Conservation (phyloP, 2,329 filamentous ascomycete species). For the Cladophialophora psammophila region DNA sequence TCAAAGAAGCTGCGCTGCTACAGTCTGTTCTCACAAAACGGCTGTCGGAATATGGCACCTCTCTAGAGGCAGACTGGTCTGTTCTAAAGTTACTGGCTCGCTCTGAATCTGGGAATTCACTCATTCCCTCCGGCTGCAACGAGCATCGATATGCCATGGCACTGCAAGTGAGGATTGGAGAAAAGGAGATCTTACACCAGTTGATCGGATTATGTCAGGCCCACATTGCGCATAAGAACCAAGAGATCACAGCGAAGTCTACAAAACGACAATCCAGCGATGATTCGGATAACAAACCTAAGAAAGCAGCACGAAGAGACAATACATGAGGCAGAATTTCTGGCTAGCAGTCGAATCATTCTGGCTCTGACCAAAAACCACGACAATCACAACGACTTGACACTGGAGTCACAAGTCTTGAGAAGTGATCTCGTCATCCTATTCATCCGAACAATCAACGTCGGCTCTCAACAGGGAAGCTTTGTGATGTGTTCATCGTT, state of each 20-base stretch:
- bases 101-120: conserved; percentile 23
- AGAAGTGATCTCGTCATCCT: background rate
- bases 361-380: background rate
- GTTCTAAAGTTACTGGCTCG: conserved; percentile 46
- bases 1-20: conserved; percentile 36
- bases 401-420: background rate
- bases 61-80: conserved; percentile 59
- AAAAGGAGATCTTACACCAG: conserved; percentile 71
- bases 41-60: conserved; percentile 60
- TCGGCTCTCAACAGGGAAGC: background rate
- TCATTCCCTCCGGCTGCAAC: conserved; percentile 44
- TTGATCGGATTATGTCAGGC: conserved; percentile 53
- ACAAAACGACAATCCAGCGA: conserved; percentile 45
- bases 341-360: background rate
- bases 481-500: conserved; percentile 1
- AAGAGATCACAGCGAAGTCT: conserved; percentile 19
- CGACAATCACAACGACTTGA: background rate
- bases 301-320: conserved; percentile 27
- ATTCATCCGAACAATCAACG: background rate
- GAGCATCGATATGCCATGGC: conserved; percentile 64
- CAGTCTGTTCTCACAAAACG: conserved; percentile 43
- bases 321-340: background rate
- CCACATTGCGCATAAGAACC: conserved; percentile 46
- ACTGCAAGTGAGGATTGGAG: conserved; percentile 71
- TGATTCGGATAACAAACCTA: conserved; percentile 36